Conservation (phyloP, 2,329 filamentous ascomycete species). For the Trichoderma simmonsii region DNA sequence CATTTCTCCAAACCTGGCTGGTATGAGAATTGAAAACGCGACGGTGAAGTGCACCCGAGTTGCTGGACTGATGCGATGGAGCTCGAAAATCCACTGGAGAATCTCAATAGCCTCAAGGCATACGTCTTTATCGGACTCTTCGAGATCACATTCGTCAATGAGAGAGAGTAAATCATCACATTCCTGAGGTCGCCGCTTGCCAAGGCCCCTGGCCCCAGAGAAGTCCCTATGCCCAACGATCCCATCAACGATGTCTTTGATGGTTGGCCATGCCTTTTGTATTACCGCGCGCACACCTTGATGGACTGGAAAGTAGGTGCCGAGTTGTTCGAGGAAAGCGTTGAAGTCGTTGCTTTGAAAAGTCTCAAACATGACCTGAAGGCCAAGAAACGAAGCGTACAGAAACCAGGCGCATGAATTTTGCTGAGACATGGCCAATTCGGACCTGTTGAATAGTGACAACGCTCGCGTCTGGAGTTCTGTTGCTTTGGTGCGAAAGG, state of each 20-base stretch:
- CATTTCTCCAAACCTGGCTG: slow-evolving; percentile 33
- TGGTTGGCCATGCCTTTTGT: slow-evolving; percentile 25
- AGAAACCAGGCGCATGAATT: slow-evolving; percentile 33
- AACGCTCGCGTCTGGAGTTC: slow-evolving; percentile 37
- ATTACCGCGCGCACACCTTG: slow-evolving; percentile 35
- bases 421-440: slow-evolving; percentile 20
- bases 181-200: neutral
- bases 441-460: slow-evolving; percentile 28
- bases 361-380: slow-evolving; percentile 44
- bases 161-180: neutral
- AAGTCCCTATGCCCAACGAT: neutral
- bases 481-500: slow-evolving; percentile 34
- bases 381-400: slow-evolving; percentile 36
- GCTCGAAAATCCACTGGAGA: slow-evolving; percentile 21
- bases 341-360: slow-evolving; percentile 33
- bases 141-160: neutral
- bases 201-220: neutral
- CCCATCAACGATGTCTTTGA: neutral
- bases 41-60: slow-evolving; percentile 18
- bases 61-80: neutral
- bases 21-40: slow-evolving; percentile 21
- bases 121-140: slow-evolving; percentile 4
- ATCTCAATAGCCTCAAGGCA: slow-evolving; percentile 20
- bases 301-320: slow-evolving; percentile 34
- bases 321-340: slow-evolving; percentile 30